Conservation (phyloP, 1,284 basidiomycete genomes). For the Fomitopsis palustris region DNA sequence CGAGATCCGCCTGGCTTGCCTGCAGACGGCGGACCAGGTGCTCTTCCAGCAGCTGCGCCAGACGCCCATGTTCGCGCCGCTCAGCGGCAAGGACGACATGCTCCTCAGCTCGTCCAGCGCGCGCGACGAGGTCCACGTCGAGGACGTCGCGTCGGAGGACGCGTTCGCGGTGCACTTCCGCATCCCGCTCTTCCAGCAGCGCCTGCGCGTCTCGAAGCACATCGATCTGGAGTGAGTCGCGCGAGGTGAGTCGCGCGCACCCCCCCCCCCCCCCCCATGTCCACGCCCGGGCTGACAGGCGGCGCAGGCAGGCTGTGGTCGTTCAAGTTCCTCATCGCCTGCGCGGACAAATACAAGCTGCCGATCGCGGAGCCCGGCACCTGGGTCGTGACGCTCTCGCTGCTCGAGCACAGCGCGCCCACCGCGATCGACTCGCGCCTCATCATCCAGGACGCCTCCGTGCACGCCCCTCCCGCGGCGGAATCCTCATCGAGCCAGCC, state of each 20-base stretch:
- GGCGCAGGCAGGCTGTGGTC: conserved; percentile 59
- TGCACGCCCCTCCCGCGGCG: conserved; percentile 15
- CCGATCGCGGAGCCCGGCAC: conserved; percentile 32
- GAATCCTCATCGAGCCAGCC: conserved; percentile 11
- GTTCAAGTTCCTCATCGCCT: conserved; percentile 46
- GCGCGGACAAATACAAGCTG: conserved; percentile 14
- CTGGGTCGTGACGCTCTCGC: conserved; percentile 53
- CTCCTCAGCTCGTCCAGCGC: conserved; percentile 48
- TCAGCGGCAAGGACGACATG: conserved; percentile 54
- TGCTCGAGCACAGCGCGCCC: conserved; percentile 58
- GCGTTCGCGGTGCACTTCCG: conserved; percentile 52
- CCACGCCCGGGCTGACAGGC: neutral
- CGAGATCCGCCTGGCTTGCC: conserved; percentile 64
- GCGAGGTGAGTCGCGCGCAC: conserved; percentile 40
- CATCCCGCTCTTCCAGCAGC: conserved; percentile 60
- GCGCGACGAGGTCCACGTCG: conserved; percentile 50
- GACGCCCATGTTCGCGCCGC: conserved; percentile 42
- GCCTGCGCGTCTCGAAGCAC: conserved; percentile 59
- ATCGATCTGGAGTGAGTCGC: conserved; percentile 65
- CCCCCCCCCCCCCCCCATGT: neutral
- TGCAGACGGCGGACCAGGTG: conserved; percentile 56
- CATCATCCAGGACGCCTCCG: conserved; percentile 39
- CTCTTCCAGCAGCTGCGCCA: conserved; percentile 60
- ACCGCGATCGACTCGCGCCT: conserved; percentile 58
- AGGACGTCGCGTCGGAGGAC: conserved; percentile 40